These are phyloP conservation scores for Onygenales sp. DNA, from an alignment of 2,329 filamentous ascomycete genomes.

Conservation along the genomic window DNA sequence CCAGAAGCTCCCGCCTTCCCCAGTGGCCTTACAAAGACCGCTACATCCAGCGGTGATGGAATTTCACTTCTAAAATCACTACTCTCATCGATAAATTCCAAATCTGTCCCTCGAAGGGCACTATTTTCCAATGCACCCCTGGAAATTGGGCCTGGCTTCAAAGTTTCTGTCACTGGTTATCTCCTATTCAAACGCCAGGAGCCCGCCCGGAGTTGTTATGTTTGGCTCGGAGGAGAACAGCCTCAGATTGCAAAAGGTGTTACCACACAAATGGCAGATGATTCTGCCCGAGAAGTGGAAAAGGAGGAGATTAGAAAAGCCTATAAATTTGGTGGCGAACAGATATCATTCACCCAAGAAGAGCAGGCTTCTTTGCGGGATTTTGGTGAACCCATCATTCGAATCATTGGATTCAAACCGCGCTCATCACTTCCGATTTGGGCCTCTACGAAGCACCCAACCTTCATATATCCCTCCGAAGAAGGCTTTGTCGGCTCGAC, in stretches of 20 bases:
- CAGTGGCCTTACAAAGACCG: constrained; percentile 34
- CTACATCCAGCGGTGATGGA: constrained; percentile 62
- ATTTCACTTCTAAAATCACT: constrained; percentile 70
- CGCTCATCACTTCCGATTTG: constrained; percentile 64
- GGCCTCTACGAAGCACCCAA: constrained; percentile 77
- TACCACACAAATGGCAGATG: constrained; percentile 66
- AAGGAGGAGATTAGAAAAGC: constrained; percentile 79
- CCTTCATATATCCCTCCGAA: constrained; percentile 90
- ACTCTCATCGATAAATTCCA: constrained; percentile 81
- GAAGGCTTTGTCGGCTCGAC: constrained; percentile 84
- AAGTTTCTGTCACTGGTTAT: constrained; percentile 88
- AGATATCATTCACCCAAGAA: constrained; percentile 74
- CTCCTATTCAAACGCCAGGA: constrained; percentile 77
- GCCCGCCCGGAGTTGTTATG: constrained; percentile 71
- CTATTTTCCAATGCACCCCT: constrained; percentile 81
- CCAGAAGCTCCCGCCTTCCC: constrained; percentile 56
- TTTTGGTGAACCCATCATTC: constrained; percentile 74
- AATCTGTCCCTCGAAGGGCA: constrained; percentile 73
- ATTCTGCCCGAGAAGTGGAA: constrained; percentile 66
- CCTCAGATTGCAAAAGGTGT: constrained; percentile 68
- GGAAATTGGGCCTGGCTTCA: constrained; percentile 74
- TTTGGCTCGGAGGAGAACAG: constrained; percentile 80
- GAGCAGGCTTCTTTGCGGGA: constrained; percentile 69
- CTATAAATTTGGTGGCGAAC: constrained; percentile 91
- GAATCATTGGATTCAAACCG: constrained; percentile 90